These are phyloP conservation scores for Puccinia horiana DNA, from an alignment of 1,284 basidiomycete species.

Conservation along the genomic window DNA sequence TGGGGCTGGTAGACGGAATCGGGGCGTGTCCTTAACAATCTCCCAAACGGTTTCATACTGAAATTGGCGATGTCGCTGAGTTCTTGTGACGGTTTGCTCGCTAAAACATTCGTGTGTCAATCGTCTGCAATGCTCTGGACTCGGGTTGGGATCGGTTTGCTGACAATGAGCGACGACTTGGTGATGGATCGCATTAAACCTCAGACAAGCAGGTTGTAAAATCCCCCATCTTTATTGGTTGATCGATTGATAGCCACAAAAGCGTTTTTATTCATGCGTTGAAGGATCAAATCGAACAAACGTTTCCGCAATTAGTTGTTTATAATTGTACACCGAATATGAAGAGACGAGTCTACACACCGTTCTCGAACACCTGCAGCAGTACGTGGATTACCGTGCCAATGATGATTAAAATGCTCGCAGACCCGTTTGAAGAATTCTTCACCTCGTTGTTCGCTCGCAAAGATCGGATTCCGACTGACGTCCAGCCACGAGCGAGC, in stretches of 20 bases:
- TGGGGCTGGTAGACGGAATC: neutral
- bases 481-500: conserved; percentile 21
- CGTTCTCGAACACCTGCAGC: conserved; percentile 26
- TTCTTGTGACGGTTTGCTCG: conserved; percentile 31
- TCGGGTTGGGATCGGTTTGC: neutral
- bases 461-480: conserved; percentile 6
- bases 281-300: neutral
- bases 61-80: conserved; percentile 34
- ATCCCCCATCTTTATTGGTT: conserved; percentile 16
- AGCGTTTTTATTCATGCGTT: neutral
- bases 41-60: conserved; percentile 31
- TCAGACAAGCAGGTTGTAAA: conserved; percentile 25
- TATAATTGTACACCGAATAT: neutral
- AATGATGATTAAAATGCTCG: conserved; percentile 28
- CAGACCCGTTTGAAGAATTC: conserved; percentile 35
- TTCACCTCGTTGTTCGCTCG: conserved; percentile 30
- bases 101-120: conserved; percentile 30
- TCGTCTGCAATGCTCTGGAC: conserved; percentile 23
- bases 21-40: conserved; percentile 23
- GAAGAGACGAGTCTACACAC: neutral
- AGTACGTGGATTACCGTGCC: conserved; percentile 19
- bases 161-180: conserved; percentile 20
- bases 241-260: neutral
- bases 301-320: neutral
- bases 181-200: conserved; percentile 22